phyloP scores from a whole-genome alignment of 225 moss, liverwort and hornwort species.

The Physcomitrellopsis africana region DNA sequence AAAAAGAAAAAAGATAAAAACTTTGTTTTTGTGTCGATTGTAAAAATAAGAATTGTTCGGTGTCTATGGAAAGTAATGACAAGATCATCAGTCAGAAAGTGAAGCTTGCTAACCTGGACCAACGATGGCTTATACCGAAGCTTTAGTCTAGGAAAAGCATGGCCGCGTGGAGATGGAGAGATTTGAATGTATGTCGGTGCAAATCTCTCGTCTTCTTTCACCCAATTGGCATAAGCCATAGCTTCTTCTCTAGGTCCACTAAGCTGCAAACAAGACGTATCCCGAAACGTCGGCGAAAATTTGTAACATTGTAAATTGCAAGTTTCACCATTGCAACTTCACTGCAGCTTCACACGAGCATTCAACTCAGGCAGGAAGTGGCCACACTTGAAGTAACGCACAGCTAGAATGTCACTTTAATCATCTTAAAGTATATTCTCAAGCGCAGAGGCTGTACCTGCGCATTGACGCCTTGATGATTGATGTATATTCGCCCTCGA shows the following conservation, averaged over 20 bases:
- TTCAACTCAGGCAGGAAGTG: neutral
- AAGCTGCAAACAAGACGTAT: constrained; percentile 55
- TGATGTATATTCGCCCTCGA: constrained; percentile 93
- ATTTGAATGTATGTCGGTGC: constrained; percentile 74
- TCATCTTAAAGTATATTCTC: neutral
- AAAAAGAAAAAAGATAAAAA: neutral
- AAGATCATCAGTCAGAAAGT: neutral
- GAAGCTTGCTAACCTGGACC: constrained; percentile 66
- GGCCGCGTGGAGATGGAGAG: constrained; percentile 82
- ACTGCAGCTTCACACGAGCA: neutral
- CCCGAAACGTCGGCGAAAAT: constrained; percentile 11
- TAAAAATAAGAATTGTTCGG: too few species aligned
- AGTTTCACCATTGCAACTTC: neutral
- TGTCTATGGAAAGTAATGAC: neutral
- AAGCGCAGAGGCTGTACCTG: constrained; percentile 58
- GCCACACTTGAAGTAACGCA: neutral
- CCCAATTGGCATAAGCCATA: constrained; percentile 85
- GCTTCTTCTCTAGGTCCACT: constrained; percentile 75
- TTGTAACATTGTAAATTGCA: neutral
- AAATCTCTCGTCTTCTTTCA: constrained; percentile 80
- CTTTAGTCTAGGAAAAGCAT: constrained; percentile 89
- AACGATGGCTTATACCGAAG: constrained; percentile 92
- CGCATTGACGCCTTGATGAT: constrained; percentile 96
- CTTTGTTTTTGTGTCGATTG: neutral
- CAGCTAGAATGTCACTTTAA: neutral